Conservation (phyloP, 805 yeast genomes). For the Nakazawaea pomicola region DNA sequence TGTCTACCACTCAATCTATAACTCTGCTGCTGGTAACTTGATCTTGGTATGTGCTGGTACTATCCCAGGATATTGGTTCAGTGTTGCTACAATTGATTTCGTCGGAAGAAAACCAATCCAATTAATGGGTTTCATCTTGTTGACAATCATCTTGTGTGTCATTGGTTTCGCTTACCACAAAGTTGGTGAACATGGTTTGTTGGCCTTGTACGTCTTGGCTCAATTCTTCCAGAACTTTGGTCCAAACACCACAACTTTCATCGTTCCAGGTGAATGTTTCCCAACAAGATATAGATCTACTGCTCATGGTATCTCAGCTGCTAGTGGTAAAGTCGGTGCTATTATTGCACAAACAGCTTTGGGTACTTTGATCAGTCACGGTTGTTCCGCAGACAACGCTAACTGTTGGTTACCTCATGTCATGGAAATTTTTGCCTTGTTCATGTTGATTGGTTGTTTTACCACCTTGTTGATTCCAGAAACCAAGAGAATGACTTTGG, state of each 20-base stretch:
- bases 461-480: conserved; percentile 74
- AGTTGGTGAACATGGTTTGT: conserved; percentile 57
- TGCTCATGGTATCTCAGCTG: conserved; percentile 94
- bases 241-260: conserved; percentile 88
- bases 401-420: conserved; percentile 89
- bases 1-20: conserved; percentile 65
- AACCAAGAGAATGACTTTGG: conserved; percentile 88
- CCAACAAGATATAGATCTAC: conserved; percentile 95
- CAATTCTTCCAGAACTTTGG: conserved; percentile 92
- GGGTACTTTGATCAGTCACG: conserved; percentile 79
- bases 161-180: conserved; percentile 84
- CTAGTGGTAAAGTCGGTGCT: conserved; percentile 88
- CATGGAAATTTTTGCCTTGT: conserved; percentile 89
- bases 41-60: conserved; percentile 93
- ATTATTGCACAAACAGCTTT: conserved; percentile 84
- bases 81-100: conserved; percentile 74
- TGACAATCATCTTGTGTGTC: conserved; percentile 69
- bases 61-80: conserved; percentile 88
- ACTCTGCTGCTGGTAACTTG: conserved; percentile 87
- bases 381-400: conserved; percentile 54
- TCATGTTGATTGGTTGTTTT: conserved; percentile 78
- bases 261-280: conserved; percentile 87
- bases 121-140: conserved; percentile 64
- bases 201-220: conserved; percentile 72
- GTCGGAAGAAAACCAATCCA: conserved; percentile 86